Base-by-base conservation (phyloP, 2,329 filamentous ascomycete species). In the Fusarium verticillioides region DNA sequence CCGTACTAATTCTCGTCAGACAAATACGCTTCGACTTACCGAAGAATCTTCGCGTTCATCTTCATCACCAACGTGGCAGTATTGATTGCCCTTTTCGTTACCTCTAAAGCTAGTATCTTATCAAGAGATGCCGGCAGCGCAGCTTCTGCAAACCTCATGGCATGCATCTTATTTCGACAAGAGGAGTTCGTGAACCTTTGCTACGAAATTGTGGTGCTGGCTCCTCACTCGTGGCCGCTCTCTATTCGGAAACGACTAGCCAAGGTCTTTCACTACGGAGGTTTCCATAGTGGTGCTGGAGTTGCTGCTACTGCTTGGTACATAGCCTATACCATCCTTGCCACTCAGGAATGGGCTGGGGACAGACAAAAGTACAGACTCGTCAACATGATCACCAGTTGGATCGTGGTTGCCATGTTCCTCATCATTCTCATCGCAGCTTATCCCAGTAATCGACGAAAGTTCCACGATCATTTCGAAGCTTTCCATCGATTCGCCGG, bases 121-220 rank as follows among this genome's bases (percentile, higher is more conserved):
- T 62, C 65, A 5, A 66, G 32, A 26, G 63, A 68, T 28, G 65
- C 63, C 9, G 65, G 56, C 13, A 68, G 65, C 13, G 63, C 65
- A 8, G 65, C 65, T 18, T 68, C 65, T 7, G 65, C 65, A 28
- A 68, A 68, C 6, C 65, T 68, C 19, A 68, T 68, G 65, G 56
- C 68, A 13, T 68, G 65, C 34, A 68, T 68, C 10, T n/a, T 68
- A 0, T 68, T 68, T 19, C 65, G 65, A 1, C 65, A 68, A 39
- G 65, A 68, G 15, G 65, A 68, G 30, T 68, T 68, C 6, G 56
- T 68, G 11, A 68, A 68, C 1, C 30, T 68, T 2, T 68, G 65
- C n/a, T 68, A 68, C 37, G 65, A 68, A 13, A 62, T 68, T 4
- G 65, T 37, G 6, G 46, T 68, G 5, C 56, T 68, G 2, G 65